Percentiles rank a stretch among this genome's conserved stretches.
Evolutionary conservation across 2,329 filamentous ascomycete species (phyloP).

Genomic region (Volutella citrinella): DNA sequence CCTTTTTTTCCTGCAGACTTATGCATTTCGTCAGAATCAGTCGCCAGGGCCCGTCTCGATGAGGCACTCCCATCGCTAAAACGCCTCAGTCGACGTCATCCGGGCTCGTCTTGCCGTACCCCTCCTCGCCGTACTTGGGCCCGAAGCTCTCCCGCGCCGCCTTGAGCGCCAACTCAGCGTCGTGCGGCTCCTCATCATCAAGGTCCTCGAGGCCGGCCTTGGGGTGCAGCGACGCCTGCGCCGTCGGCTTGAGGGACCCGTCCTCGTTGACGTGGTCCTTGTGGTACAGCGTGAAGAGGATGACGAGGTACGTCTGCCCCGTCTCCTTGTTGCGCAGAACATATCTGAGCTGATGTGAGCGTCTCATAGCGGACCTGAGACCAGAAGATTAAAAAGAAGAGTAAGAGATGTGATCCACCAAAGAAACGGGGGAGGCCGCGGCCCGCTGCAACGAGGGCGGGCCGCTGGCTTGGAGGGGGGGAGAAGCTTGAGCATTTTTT

Average conservation of each 20-base stretch:
- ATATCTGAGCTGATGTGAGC: conserved; percentile 86
- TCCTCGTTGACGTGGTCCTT: conserved; percentile 63
- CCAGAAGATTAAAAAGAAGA: conserved; percentile 18
- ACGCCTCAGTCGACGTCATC: conserved; percentile 43
- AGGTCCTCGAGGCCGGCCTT: too few species aligned
- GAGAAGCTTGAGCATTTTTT: too few species aligned
- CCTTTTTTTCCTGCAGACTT: too few species aligned
- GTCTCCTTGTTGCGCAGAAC: conserved; percentile 80
- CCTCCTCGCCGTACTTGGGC: conserved; percentile 20
- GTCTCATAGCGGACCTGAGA: conserved; percentile 41
- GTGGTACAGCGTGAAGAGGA: conserved; percentile 75
- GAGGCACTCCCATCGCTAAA: too few species aligned
- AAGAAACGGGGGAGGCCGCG: conserved; percentile 16
- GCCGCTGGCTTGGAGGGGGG: conserved; percentile 5
- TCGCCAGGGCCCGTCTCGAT: too few species aligned
- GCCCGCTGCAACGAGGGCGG: neutral
- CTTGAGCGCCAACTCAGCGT: conserved; percentile 35
- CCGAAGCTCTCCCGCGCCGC: conserved; percentile 37
- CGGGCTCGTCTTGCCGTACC: conserved; percentile 25
- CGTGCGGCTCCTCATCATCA: conserved; percentile 23
- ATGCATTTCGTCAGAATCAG: too few species aligned
- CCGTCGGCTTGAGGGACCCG: conserved; percentile 47
- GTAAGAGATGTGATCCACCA: conserved; percentile 18
- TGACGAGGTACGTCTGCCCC: conserved; percentile 72
- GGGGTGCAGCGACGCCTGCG: conserved; percentile 24